phyloP scores from a whole-genome alignment of 192 early-diverging fungal species.

The Coemansia sp. region DNA sequence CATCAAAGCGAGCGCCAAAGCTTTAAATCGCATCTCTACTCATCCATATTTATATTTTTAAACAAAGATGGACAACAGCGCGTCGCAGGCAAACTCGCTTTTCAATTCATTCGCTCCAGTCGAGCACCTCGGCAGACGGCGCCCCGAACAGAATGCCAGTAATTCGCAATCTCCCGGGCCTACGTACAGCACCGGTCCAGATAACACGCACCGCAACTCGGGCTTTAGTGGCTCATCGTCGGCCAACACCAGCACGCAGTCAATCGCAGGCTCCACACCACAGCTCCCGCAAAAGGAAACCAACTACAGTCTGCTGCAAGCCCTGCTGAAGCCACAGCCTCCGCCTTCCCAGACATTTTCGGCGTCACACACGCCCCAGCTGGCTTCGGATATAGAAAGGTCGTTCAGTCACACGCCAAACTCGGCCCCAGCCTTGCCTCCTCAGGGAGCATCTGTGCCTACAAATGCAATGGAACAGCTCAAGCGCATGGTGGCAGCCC shows the following conservation, averaged over 20 bases:
- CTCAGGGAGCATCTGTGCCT: slow-evolving; percentile 7
- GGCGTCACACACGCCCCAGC: slow-evolving; percentile 17
- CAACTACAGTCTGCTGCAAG: slow-evolving; percentile 47
- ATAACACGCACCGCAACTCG: slow-evolving; percentile 17
- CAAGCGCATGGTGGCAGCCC: slow-evolving; percentile 47
- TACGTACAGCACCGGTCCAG: slow-evolving; percentile 8
- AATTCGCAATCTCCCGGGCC: slow-evolving; percentile 34
- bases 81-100: slow-evolving; percentile 27
- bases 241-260: slow-evolving; percentile 35
- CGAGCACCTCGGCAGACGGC: slow-evolving; percentile 28
- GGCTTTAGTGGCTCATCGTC: slow-evolving; percentile 33
- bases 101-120: slow-evolving; percentile 33
- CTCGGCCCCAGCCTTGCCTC: slow-evolving; percentile 3
- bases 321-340: slow-evolving; percentile 50
- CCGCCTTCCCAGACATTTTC: slow-evolving; percentile 25
- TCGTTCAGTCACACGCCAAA: slow-evolving; percentile 20
- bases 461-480: slow-evolving; percentile 46
- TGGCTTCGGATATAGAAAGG: slow-evolving; percentile 27
- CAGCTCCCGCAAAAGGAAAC: slow-evolving; percentile 40
- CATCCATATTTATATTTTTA: neutral
- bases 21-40: slow-evolving; percentile 2
- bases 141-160: slow-evolving; percentile 22
- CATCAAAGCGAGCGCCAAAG: neutral
- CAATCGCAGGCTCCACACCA: slow-evolving; percentile 25
- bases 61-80: slow-evolving; percentile 32